Conservation (phyloP, 2,329 filamentous ascomycete genomes). For the Monosporascus sp. region DNA sequence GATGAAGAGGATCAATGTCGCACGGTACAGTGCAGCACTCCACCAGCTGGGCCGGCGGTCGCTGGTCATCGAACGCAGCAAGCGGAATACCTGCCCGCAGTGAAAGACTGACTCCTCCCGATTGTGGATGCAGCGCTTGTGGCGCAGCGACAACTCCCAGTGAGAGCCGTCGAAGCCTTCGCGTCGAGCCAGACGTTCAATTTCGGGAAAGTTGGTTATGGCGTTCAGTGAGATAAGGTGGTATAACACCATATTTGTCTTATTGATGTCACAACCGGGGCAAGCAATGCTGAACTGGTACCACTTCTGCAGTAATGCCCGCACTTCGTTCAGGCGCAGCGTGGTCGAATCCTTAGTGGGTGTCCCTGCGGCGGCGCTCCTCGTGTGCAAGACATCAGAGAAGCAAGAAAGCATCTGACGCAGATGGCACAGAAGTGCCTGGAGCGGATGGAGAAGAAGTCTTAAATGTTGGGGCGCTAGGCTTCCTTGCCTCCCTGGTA, state of each 20-base stretch:
- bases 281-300: constrained; percentile 57
- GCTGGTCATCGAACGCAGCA: constrained; percentile 54
- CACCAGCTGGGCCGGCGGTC: constrained; percentile 64
- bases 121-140: constrained; percentile 59
- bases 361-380: constrained; percentile 35
- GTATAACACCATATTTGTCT: constrained; percentile 62
- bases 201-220: constrained; percentile 60
- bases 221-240: constrained; percentile 66
- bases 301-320: constrained; percentile 60
- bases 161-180: constrained; percentile 52
- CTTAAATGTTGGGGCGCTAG: constrained; percentile 53
- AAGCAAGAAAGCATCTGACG: constrained; percentile 62
- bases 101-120: constrained; percentile 61
- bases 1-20: constrained; percentile 55
- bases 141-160: constrained; percentile 48
- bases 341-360: constrained; percentile 57
- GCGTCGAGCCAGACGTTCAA: constrained; percentile 59
- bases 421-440: constrained; percentile 59
- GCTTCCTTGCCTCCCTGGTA: constrained; percentile 39
- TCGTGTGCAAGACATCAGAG: constrained; percentile 45
- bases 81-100: constrained; percentile 59
- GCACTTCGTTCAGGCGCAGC: constrained; percentile 57
- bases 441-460: constrained; percentile 63
- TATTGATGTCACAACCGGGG: constrained; percentile 52
- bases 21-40: constrained; percentile 66